Evolutionary conservation across 805 yeast species (phyloP).

Genomic region (Candida namnaoensis): DNA sequence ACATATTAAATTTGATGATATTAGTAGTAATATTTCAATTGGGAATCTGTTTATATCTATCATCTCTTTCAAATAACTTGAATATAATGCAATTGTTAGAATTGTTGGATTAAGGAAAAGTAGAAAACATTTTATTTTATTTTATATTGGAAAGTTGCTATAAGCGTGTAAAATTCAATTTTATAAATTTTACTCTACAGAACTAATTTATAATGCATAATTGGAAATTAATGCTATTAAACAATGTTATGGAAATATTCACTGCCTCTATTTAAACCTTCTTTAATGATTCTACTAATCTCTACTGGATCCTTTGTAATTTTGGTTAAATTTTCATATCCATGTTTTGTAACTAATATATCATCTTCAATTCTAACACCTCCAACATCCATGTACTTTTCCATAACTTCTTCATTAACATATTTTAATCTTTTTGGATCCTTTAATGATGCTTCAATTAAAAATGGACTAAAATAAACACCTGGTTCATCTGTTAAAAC

Average conservation of each 20-base stretch:
- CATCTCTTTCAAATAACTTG: no score
- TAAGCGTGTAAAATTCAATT: no score
- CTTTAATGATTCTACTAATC: constrained; percentile 65
- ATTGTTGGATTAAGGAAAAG: no score
- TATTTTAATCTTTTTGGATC: constrained; percentile 24
- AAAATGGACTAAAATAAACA: constrained; percentile 76
- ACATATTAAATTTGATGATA: no score
- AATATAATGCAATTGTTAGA: no score
- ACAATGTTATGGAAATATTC: constrained; percentile 46
- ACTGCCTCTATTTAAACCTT: constrained; percentile 56
- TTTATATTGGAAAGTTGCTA: no score
- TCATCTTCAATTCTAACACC: constrained; percentile 98
- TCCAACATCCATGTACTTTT: constrained; percentile 83
- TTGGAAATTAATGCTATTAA: constrained; percentile 1
- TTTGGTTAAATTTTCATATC: constrained; percentile 73
- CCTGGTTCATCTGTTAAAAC: constrained; percentile 96
- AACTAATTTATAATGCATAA: no score
- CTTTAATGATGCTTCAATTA: constrained; percentile 56
- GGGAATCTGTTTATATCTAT: no score
- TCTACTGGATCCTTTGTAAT: constrained; percentile 84
- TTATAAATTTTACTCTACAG: no score
- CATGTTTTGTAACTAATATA: constrained; percentile 65
- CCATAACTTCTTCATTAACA: constrained; percentile 56
- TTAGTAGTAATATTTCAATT: no score
- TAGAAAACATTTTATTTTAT: no score